phyloP scores from a whole-genome alignment of 768 basidiomycete species.

The Gloeopeniophorella convolvens region DNA sequence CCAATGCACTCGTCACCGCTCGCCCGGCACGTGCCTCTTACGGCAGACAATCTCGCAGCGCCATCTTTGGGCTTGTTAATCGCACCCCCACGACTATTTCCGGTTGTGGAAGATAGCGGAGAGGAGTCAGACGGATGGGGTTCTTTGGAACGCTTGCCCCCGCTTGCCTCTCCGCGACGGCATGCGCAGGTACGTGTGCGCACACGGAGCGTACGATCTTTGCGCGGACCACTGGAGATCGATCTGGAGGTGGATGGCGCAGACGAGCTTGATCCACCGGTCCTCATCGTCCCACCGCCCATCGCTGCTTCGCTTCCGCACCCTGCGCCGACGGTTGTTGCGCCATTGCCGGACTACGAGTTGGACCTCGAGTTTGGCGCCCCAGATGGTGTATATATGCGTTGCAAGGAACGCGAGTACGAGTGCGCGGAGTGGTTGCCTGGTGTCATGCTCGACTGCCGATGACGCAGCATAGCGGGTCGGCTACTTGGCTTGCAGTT shows the following conservation, averaged over 20 bases:
- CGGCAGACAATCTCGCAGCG: constrained; percentile 1
- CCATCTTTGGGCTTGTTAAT: neutral
- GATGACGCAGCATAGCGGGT: neutral
- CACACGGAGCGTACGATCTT: constrained; percentile 24
- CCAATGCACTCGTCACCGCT: constrained; percentile 50
- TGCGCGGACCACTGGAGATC: constrained; percentile 8
- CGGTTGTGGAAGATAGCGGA: constrained; percentile 29
- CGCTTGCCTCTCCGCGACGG: constrained; percentile 6
- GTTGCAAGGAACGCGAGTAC: constrained; percentile 4
- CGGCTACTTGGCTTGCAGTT: neutral
- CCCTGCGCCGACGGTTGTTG: constrained; percentile 15
- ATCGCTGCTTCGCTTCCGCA: constrained; percentile 14
- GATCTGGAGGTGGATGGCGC: constrained; percentile 1
- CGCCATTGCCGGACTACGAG: constrained; percentile 20
- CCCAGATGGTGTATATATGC: constrained; percentile 4
- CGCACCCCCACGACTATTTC: constrained; percentile 22
- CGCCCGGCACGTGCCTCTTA: constrained; percentile 24
- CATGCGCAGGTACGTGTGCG: constrained; percentile 21
- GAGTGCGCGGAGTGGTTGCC: constrained; percentile 20
- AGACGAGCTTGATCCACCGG: constrained; percentile 8
- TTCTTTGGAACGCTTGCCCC: constrained; percentile 9
- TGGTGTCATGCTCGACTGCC: constrained; percentile 14
- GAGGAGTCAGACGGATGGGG: constrained; percentile 21
- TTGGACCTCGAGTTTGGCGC: constrained; percentile 25
- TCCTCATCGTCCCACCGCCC: constrained; percentile 18